Evolutionary conservation across 495 filamentous ascomycete species (phyloP).

Genomic region (Penicillium simplicissimum): DNA sequence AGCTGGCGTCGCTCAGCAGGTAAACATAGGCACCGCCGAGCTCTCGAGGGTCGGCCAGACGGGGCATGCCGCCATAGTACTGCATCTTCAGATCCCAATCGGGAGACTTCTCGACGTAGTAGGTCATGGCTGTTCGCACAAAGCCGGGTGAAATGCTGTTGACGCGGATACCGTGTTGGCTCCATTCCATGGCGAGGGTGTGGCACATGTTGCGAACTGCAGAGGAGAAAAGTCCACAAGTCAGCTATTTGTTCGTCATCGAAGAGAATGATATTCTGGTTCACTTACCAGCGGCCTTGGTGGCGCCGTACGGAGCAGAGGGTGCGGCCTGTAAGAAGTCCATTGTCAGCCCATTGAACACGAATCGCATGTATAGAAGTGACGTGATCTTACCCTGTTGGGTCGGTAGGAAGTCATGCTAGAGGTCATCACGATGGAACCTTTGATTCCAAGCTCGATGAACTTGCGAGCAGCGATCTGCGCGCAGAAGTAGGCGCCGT

Average conservation of each 20-base stretch:
- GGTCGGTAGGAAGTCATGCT: constrained; percentile 48
- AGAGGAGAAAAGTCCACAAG: neutral
- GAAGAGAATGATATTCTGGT: neutral
- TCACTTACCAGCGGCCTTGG: constrained; percentile 33
- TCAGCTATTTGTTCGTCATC: neutral
- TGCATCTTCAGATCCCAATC: constrained; percentile 47
- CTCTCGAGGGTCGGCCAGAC: constrained; percentile 40
- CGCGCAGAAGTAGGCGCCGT: constrained; percentile 41
- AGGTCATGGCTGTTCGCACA: constrained; percentile 42
- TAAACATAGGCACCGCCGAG: constrained; percentile 47
- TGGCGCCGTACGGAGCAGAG: constrained; percentile 34
- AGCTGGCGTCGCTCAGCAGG: constrained; percentile 34
- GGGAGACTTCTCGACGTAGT: constrained; percentile 39
- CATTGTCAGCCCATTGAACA: neutral
- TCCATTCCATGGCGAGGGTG: constrained; percentile 51
- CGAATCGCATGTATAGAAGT: neutral
- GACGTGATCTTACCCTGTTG: constrained; percentile 27
- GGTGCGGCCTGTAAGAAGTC: constrained; percentile 24
- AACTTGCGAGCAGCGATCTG: constrained; percentile 40
- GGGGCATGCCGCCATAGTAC: constrained; percentile 48
- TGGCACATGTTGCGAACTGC: constrained; percentile 38
- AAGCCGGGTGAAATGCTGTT: constrained; percentile 43
- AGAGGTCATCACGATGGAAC: constrained; percentile 45
- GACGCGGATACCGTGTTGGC: constrained; percentile 47
- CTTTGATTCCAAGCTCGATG: constrained; percentile 43